Conservation (phyloP, 106 monocot genomes). For the Acorus gramineus region DNA sequence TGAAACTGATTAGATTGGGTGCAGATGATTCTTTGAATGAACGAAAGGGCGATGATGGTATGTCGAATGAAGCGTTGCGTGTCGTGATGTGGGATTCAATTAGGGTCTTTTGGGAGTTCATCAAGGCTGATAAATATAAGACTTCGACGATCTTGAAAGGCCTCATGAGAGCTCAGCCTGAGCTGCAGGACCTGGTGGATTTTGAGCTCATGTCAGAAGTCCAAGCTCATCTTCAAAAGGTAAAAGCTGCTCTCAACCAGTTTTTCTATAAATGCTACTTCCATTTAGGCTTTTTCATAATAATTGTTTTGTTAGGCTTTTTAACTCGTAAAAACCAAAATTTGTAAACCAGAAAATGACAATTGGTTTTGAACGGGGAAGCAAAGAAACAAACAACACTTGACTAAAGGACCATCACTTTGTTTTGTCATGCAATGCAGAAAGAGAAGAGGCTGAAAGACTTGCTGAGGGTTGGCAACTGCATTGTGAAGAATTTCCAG, state of each 20-base stretch:
- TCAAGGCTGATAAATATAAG: conserved; percentile 69
- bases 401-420: not conserved
- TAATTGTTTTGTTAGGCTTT: no score
- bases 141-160: conserved; percentile 45
- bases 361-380: no score
- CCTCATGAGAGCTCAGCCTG: conserved; percentile 30
- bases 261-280: not conserved
- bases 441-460: conserved; percentile 82
- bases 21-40: conserved; percentile 71
- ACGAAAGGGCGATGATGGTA: conserved; percentile 16
- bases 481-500: conserved; percentile 75
- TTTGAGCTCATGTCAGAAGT: conserved; percentile 31
- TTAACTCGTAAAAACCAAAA: no score
- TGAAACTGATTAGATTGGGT: not conserved
- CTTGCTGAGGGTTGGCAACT: conserved; percentile 52
- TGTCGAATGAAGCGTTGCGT: conserved; percentile 44
- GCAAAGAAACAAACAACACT: no score
- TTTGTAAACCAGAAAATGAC: no score
- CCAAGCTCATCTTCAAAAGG: conserved; percentile 56
- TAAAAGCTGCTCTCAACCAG: not conserved
- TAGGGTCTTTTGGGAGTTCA: conserved; percentile 64
- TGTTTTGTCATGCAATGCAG: conserved; percentile 31
- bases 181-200: conserved; percentile 66
- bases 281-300: no score
- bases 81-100: conserved; percentile 67